Evolutionary conservation across 2,329 filamentous ascomycete genomes (phyloP).

Genomic region (Botrytis tulipae): DNA sequence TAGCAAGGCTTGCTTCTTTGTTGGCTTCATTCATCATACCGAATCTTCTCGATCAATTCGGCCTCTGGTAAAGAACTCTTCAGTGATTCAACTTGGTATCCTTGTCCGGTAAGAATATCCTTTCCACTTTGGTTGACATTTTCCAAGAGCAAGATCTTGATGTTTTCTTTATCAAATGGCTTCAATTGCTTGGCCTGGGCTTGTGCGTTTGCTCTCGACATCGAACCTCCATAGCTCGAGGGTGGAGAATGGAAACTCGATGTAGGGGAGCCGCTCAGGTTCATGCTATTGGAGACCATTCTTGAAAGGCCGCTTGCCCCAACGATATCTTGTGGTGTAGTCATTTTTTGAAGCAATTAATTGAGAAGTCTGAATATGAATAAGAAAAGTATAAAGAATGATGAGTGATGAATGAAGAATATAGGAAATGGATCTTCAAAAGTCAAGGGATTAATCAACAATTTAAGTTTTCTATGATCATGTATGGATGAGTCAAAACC

Average conservation of each 20-base stretch:
- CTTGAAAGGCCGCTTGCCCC: slow-evolving; percentile 40
- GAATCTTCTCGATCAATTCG: slow-evolving; percentile 94
- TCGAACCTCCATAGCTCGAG: slow-evolving; percentile 54
- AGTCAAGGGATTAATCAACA: neutral
- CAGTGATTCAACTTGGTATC: slow-evolving; percentile 91
- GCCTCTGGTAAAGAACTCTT: slow-evolving; percentile 91
- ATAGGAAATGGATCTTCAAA: neutral
- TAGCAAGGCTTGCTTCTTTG: slow-evolving; percentile 20
- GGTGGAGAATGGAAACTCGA: slow-evolving; percentile 72
- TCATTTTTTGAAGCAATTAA: slow-evolving; percentile 4
- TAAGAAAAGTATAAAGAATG: neutral
- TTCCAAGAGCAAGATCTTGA: slow-evolving; percentile 93
- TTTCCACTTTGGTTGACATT: slow-evolving; percentile 92
- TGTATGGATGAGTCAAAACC: slow-evolving; percentile 14
- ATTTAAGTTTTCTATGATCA: slow-evolving; percentile 12
- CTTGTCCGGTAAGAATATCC: slow-evolving; percentile 78
- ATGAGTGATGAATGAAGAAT: neutral
- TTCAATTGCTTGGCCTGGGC: slow-evolving; percentile 73
- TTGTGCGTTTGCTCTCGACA: slow-evolving; percentile 41
- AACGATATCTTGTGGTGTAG: slow-evolving; percentile 47
- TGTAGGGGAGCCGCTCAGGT: slow-evolving; percentile 64
- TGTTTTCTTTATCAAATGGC: slow-evolving; percentile 91
- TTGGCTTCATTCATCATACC: slow-evolving; percentile 47
- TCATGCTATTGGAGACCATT: slow-evolving; percentile 57
- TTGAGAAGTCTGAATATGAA: neutral